Percentiles rank a stretch among this genome's conserved stretches.
Evolutionary conservation across 2,329 filamentous ascomycete species (phyloP).

Genomic region (Davidsoniella virescens): DNA sequence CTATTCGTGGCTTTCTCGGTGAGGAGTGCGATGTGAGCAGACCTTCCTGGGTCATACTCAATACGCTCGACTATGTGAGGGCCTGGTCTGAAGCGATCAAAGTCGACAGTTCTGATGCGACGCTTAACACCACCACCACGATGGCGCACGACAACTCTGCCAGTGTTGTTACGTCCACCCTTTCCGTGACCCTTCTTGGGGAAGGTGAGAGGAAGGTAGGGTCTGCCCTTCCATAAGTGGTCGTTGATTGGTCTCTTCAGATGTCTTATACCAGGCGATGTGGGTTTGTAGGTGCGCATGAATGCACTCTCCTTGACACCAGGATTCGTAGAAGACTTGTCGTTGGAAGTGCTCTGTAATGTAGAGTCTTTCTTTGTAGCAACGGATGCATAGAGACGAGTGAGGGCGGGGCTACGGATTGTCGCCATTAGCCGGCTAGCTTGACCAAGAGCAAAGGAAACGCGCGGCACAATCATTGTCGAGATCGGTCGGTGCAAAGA

Average conservation of each 20-base stretch:
- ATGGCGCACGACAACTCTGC: slow-evolving; percentile 76
- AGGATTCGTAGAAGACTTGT: not conserved
- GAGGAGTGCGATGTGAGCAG: slow-evolving; percentile 79
- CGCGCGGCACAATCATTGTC: slow-evolving; percentile 11
- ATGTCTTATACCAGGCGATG: slow-evolving; percentile 84
- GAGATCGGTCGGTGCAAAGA: not conserved
- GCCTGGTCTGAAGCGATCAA: slow-evolving; percentile 60
- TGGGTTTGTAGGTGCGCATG: slow-evolving; percentile 79
- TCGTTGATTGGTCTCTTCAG: slow-evolving; percentile 86
- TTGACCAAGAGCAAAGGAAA: slow-evolving; percentile 11
- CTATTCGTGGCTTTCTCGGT: slow-evolving; percentile 56
- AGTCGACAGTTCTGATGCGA: slow-evolving; percentile 84
- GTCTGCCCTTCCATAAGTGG: slow-evolving; percentile 88
- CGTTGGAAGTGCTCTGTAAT: not conserved
- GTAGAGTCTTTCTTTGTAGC: not conserved
- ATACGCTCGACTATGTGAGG: slow-evolving; percentile 83
- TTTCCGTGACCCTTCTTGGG: slow-evolving; percentile 86
- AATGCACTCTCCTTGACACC: slow-evolving; percentile 16
- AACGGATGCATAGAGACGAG: slow-evolving; percentile 6
- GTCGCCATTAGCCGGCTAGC: slow-evolving; percentile 8
- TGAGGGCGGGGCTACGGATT: slow-evolving; percentile 8
- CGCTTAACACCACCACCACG: slow-evolving; percentile 83
- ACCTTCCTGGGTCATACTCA: slow-evolving; percentile 88
- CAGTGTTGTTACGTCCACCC: slow-evolving; percentile 80
- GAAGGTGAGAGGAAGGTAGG: slow-evolving; percentile 67